These are phyloP conservation scores for Aureobasidium sp. DNA, from an alignment of 2,329 filamentous ascomycete genomes.

Conservation along the genomic window DNA sequence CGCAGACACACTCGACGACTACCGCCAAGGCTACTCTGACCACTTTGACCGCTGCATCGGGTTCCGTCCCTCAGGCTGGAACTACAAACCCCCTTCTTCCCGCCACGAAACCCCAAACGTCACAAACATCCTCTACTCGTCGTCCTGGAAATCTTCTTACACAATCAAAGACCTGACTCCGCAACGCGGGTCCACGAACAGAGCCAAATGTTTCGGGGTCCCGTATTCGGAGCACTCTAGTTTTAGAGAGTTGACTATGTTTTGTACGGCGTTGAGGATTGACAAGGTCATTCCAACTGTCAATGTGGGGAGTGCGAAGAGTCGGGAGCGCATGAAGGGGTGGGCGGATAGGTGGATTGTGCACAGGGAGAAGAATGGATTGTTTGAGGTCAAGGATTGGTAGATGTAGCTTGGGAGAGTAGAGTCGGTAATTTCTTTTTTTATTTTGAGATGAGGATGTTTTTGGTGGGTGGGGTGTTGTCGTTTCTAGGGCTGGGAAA, in stretches of 20 bases:
- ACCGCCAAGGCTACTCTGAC: conserved; percentile 70
- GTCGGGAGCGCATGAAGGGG: conserved; percentile 57
- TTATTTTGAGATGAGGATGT: no score
- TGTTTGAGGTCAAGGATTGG: conserved; percentile 40
- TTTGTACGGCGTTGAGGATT: conserved; percentile 79
- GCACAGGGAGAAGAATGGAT: conserved; percentile 56
- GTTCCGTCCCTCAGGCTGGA: conserved; percentile 92
- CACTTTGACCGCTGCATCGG: conserved; percentile 83
- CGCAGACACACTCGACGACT: conserved; percentile 83
- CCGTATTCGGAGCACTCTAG: conserved; percentile 95
- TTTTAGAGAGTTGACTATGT: conserved; percentile 90
- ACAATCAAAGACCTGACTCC: conserved; percentile 64
- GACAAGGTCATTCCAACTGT: conserved; percentile 91
- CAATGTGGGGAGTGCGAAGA: conserved; percentile 64
- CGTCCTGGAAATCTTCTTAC: conserved; percentile 71
- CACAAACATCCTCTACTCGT: conserved; percentile 56
- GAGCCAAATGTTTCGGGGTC: conserved; percentile 84
- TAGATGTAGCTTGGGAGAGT: no score
- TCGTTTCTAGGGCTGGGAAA: no score
- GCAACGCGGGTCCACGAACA: conserved; percentile 73
- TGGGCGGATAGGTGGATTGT: conserved; percentile 60
- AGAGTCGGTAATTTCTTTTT: no score
- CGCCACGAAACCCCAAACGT: conserved; percentile 58
- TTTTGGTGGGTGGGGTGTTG: no score
- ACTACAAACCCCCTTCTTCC: conserved; percentile 66